Evolutionary conservation across 805 yeast species (phyloP).

Genomic region (Wickerhamiella sergipiensis): DNA sequence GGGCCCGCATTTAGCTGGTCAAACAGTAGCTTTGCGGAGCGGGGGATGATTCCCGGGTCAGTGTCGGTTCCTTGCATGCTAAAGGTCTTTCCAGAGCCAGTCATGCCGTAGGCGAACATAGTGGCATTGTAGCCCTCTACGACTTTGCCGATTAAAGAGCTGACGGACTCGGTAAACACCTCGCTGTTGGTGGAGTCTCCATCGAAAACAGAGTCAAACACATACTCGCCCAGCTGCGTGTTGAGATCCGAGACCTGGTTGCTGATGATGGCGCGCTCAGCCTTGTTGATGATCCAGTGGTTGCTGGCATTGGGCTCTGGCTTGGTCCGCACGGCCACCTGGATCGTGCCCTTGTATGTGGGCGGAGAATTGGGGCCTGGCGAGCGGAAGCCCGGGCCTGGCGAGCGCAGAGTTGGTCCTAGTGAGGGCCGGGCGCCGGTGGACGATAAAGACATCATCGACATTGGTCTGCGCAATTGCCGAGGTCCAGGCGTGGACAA

Average conservation of each 20-base stretch:
- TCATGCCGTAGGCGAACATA: slow-evolving; percentile 88
- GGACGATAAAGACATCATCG: slow-evolving; percentile 12
- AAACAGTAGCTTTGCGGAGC: slow-evolving; percentile 51
- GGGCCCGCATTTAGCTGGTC: slow-evolving; percentile 12
- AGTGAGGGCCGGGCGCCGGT: background rate
- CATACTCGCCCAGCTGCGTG: slow-evolving; percentile 41
- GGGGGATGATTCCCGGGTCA: slow-evolving; percentile 54
- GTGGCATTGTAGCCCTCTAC: slow-evolving; percentile 76
- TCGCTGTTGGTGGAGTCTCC: slow-evolving; percentile 39
- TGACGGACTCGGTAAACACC: slow-evolving; percentile 47
- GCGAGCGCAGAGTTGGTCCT: slow-evolving; percentile 7
- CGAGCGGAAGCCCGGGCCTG: slow-evolving; percentile 3
- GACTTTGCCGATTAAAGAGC: slow-evolving; percentile 38
- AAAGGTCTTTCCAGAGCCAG: slow-evolving; percentile 84
- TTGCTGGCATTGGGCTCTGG: slow-evolving; percentile 29
- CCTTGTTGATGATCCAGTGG: slow-evolving; percentile 6
- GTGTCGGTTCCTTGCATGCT: slow-evolving; percentile 61
- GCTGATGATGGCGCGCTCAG: slow-evolving; percentile 5
- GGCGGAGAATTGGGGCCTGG: slow-evolving; percentile 7
- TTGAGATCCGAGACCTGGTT: background rate
- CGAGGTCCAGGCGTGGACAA: background rate
- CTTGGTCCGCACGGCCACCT: slow-evolving; percentile 65
- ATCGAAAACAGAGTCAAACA: slow-evolving; percentile 68
- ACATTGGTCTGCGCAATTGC: slow-evolving; percentile 13
- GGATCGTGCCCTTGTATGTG: slow-evolving; percentile 53